Conservation (phyloP, 805 yeast species). For the Candida tibetensis region DNA sequence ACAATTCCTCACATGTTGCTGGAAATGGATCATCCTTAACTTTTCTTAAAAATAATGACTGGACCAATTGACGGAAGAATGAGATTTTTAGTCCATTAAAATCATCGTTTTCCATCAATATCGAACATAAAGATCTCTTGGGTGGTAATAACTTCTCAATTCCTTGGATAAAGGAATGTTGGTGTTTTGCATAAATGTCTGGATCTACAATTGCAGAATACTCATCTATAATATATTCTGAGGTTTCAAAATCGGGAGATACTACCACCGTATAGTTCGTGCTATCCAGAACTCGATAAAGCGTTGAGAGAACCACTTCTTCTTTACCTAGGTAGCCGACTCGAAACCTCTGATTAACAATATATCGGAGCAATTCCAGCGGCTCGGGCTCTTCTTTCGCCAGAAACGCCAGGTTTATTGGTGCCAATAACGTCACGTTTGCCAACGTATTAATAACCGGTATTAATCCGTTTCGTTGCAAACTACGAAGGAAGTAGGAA, state of each 20-base stretch:
- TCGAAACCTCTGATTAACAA: slow-evolving; percentile 31
- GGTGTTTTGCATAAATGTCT: slow-evolving; percentile 58
- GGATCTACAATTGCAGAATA: slow-evolving; percentile 51
- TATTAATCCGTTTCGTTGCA: slow-evolving; percentile 62
- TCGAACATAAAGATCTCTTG: slow-evolving; percentile 33
- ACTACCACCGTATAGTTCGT: slow-evolving; percentile 20
- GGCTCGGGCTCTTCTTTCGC: slow-evolving; percentile 10
- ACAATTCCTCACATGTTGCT: slow-evolving; percentile 26
- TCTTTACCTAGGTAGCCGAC: slow-evolving; percentile 26
- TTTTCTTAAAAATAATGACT: slow-evolving; percentile 19
- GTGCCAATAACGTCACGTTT: slow-evolving; percentile 76
- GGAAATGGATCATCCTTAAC: slow-evolving; percentile 11
- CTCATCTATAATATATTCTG: slow-evolving; percentile 40
- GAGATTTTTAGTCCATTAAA: slow-evolving; percentile 22
- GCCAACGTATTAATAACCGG: slow-evolving; percentile 57
- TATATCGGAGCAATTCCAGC: slow-evolving; percentile 25
- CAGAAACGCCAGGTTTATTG: slow-evolving; percentile 73
- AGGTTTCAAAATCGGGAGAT: slow-evolving; percentile 23
- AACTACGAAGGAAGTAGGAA: slow-evolving; percentile 55
- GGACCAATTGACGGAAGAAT: slow-evolving; percentile 27
- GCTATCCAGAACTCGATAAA: slow-evolving; percentile 14
- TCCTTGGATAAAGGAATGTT: slow-evolving; percentile 66
- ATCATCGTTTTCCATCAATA: slow-evolving; percentile 22
- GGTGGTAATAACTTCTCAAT: slow-evolving; percentile 45
- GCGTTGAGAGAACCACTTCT: slow-evolving; percentile 30